Percentiles rank a stretch among this genome's conserved stretches.
Evolutionary conservation across 2,329 filamentous ascomycete genomes (phyloP).

Genomic region (Penicillium sp.): DNA sequence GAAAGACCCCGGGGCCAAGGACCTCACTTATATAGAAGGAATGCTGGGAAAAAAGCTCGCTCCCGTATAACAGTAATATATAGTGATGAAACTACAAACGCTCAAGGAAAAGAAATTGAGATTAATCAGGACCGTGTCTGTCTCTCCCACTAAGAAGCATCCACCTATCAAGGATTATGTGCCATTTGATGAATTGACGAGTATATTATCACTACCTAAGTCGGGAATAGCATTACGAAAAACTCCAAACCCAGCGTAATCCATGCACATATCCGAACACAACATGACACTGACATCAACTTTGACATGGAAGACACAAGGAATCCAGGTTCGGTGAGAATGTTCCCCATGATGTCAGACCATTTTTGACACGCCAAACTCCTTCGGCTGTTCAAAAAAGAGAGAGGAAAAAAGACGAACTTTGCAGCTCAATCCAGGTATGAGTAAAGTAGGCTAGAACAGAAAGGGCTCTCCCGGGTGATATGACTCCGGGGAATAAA

Average conservation of each 20-base stretch:
- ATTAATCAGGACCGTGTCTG: no score
- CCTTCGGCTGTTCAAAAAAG: conserved; percentile 9
- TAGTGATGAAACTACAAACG: no score
- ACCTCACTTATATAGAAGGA: no score
- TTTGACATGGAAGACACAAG: conserved; percentile 2
- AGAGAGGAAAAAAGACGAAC: conserved; percentile 7
- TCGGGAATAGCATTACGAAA: conserved; percentile 10
- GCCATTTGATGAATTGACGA: not conserved
- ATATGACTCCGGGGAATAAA: not conserved
- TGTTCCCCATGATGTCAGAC: conserved; percentile 2
- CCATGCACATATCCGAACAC: conserved; percentile 22
- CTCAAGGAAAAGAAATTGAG: no score
- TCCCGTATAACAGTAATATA: no score
- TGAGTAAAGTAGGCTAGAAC: conserved; percentile 9
- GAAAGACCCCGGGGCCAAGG: no score
- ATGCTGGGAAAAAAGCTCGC: no score
- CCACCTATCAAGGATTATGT: no score
- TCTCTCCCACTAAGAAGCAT: no score
- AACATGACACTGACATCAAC: conserved; percentile 2
- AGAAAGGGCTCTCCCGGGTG: not conserved
- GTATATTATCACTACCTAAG: conserved; percentile 27
- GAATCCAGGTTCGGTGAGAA: not conserved
- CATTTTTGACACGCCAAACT: conserved; percentile 22
- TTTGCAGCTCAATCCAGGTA: conserved; percentile 1
- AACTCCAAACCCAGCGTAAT: conserved; percentile 21